Percentiles rank a stretch among this genome's conserved stretches.
These are phyloP conservation scores for Eimeria mitis DNA, from an alignment of 169 alveolate genomes.

Conservation along the genomic window DNA sequence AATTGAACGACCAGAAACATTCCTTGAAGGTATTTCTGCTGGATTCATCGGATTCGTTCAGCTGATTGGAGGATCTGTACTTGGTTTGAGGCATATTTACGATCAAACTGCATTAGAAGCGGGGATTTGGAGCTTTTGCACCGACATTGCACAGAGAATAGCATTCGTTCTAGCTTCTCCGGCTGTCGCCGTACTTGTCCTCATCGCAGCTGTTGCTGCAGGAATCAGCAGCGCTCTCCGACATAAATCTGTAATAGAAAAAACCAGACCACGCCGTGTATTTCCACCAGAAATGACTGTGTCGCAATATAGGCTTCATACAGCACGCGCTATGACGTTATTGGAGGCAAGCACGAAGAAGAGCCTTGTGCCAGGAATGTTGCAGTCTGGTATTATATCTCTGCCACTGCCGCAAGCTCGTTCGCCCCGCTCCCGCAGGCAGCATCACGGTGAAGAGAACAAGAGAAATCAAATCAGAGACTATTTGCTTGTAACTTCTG, in stretches of 20 bases:
- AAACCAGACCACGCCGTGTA: constrained; percentile 60
- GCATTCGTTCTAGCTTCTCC: constrained; percentile 19
- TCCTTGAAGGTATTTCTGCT: constrained; percentile 41
- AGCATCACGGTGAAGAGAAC: not conserved
- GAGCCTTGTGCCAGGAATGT: constrained; percentile 26
- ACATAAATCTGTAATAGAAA: constrained; percentile 18
- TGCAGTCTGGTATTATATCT: constrained; percentile 64
- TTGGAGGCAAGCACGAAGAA: constrained; percentile 40
- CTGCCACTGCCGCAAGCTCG: constrained; percentile 53
- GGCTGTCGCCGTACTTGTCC: not conserved
- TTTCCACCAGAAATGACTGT: constrained; percentile 64
- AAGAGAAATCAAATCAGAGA: not conserved
- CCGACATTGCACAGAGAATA: constrained; percentile 17
- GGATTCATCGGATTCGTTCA: constrained; percentile 34
- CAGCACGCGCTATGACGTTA: constrained; percentile 55
- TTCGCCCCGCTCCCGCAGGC: constrained; percentile 13
- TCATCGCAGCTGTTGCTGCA: constrained; percentile 50
- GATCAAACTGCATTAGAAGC: not conserved
- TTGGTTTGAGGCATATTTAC: not conserved
- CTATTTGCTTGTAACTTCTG: constrained; percentile 54
- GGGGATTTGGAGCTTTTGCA: not conserved
- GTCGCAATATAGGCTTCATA: constrained; percentile 12
- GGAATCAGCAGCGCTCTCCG: constrained; percentile 56
- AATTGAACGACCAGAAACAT: constrained; percentile 72
- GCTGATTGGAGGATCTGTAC: constrained; percentile 56